A percentile compares a stretch with the other conserved stretches of the same genome.
Evolutionary conservation across 1,284 basidiomycete genomes (phyloP).

Genomic region (Tylopilus orsonianus): DNA sequence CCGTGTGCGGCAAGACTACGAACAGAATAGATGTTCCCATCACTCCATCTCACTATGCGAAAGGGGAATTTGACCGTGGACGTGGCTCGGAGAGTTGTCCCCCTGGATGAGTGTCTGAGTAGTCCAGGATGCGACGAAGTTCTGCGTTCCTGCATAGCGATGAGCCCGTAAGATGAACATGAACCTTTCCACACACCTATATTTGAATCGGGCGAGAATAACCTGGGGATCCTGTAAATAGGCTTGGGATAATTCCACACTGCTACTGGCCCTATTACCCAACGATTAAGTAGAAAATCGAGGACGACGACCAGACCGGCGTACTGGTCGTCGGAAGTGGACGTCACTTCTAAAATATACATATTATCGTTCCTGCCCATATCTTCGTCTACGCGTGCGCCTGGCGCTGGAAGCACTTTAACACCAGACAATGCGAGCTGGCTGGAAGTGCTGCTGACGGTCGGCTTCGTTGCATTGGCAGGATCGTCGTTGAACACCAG

Average conservation of each 20-base stretch:
- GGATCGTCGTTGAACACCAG: slow-evolving; percentile 68
- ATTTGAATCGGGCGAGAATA: slow-evolving; percentile 60
- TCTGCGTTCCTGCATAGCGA: slow-evolving; percentile 49
- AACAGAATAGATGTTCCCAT: neutral
- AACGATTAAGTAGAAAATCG: slow-evolving; percentile 5
- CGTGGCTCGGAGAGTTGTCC: slow-evolving; percentile 10
- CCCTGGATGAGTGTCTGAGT: slow-evolving; percentile 34
- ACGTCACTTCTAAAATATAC: slow-evolving; percentile 69
- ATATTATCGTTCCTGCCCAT: slow-evolving; percentile 58
- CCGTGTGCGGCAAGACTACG: neutral
- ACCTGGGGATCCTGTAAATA: slow-evolving; percentile 49
- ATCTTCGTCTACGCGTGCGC: slow-evolving; percentile 49
- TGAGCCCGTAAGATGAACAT: slow-evolving; percentile 10
- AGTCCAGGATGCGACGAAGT: slow-evolving; percentile 56
- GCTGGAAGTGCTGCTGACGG: slow-evolving; percentile 61
- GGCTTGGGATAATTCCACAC: slow-evolving; percentile 39
- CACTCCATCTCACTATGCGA: neutral
- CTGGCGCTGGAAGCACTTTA: slow-evolving; percentile 69
- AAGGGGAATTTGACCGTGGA: slow-evolving; percentile 12
- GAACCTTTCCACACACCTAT: slow-evolving; percentile 45
- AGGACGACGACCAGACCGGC: slow-evolving; percentile 15
- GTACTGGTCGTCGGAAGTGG: slow-evolving; percentile 46
- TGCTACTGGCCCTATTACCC: slow-evolving; percentile 12
- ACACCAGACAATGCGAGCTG: slow-evolving; percentile 58
- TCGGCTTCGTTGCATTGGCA: slow-evolving; percentile 35